phyloP scores from a whole-genome alignment of 306 rosid species.

The Neltuma alba region DNA sequence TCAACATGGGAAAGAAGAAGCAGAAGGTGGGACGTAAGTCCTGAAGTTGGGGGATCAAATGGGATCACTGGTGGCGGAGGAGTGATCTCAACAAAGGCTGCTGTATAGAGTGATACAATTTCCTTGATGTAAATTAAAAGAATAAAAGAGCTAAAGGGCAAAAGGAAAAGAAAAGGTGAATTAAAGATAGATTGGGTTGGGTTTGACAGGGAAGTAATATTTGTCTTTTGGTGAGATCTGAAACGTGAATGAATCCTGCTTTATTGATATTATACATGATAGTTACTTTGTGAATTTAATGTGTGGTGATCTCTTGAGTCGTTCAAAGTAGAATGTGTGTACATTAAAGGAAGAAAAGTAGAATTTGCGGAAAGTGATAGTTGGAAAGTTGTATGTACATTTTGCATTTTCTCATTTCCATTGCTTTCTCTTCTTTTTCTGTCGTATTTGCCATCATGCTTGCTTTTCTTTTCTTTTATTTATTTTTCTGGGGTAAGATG shows the following conservation, averaged over 20 bases:
- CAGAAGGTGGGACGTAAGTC: conserved; percentile 42
- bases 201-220: neutral
- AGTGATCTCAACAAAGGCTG: conserved; percentile 21
- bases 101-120: conserved; percentile 19
- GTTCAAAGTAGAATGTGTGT: conserved; percentile 22
- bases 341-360: conserved; percentile 3
- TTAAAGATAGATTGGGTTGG: conserved; percentile 9
- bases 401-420: neutral
- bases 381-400: neutral
- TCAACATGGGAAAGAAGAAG: conserved; percentile 49
- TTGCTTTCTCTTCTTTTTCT: neutral
- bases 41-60: conserved; percentile 42
- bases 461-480: neutral
- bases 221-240: conserved; percentile 3
- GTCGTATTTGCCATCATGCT: neutral
- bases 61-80: conserved; percentile 5
- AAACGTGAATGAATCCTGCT: neutral
- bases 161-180: neutral
- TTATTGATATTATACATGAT: conserved; percentile 12
- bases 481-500: neutral
- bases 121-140: conserved; percentile 29
- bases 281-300: neutral
- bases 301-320: conserved; percentile 20
- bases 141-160: conserved; percentile 4
- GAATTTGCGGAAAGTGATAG: neutral